Base-by-base conservation (phyloP, 441 rosid genomes). In the Euphorbia schlechtendalii region DNA sequence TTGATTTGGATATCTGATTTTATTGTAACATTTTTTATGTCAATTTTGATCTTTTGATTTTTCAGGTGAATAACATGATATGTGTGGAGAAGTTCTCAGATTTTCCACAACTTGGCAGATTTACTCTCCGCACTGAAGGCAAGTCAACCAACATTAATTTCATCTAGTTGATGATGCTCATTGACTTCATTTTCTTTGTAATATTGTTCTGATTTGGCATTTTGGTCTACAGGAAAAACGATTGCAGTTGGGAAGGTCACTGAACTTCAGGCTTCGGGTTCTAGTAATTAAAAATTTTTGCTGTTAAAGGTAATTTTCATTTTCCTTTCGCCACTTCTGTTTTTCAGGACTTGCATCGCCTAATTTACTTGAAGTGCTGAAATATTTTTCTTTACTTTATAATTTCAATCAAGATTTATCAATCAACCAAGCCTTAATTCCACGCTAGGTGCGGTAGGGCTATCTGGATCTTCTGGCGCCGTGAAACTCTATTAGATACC, bases 91-190 rank as follows among this genome's bases (percentile, higher is more conserved):
- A 77, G 61, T 94, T 89, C 55, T 30, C 87, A 8, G 96, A 94
- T 71, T 89, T 94, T 68, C 76, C 99, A 4, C 98, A 92, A 68
- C 97, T 95, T 67, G 99, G 99, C 54, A 86, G 99, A 76, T 95
- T 95, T 75, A 91, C 97, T 62, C 92, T 95, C 66, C 91, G 99
- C n/a, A 88, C 93, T 38, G 97, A 93, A 80, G 99, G 99, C 87
- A 69, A 65, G 65, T 20, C 17, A 30, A 58, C 17, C 38, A 43
- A 15, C 51, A 56, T 17, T 59, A 38, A 4, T 41, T 64, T 32
- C 6, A 4, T 45, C 13, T 49, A 63, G 46, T 18, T 25, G 34
- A 41, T 71, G 20, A n/a, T n/a, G n/a, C n/a, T n/a, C 9, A 40
- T n/a, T 55, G 41, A 24, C 61, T 46, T 64, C 68, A 11, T 62